phyloP scores from a whole-genome alignment of 176 grass and related monocot species.

The Eragrostis curvula region DNA sequence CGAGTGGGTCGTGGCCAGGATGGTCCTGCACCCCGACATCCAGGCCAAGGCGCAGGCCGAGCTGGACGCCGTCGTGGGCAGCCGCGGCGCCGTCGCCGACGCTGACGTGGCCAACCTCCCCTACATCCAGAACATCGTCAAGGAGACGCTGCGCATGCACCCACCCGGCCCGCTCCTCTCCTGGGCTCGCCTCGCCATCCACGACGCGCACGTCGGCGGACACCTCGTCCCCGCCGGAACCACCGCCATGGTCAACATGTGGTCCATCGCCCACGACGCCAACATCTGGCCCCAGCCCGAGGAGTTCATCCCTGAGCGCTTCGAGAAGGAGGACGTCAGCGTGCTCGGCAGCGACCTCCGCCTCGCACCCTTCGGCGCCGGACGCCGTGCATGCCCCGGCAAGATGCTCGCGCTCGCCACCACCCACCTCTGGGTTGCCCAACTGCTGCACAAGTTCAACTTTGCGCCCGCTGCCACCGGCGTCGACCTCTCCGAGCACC shows the following conservation, averaged over 20 bases:
- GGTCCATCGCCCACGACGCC: conserved; percentile 78
- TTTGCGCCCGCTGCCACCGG: conserved; percentile 39
- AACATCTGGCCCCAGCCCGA: conserved; percentile 59
- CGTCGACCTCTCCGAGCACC: conserved; percentile 73
- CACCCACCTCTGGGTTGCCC: conserved; percentile 73
- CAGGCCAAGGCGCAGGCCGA: conserved; percentile 69
- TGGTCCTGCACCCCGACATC: conserved; percentile 79
- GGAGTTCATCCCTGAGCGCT: conserved; percentile 65
- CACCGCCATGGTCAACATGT: conserved; percentile 96
- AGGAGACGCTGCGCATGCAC: conserved; percentile 84
- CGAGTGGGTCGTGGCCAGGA: conserved; percentile 86
- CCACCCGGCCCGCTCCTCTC: conserved; percentile 85
- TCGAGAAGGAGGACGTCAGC: conserved; percentile 67
- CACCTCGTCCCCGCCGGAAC: conserved; percentile 76
- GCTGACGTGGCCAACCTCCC: conserved; percentile 58
- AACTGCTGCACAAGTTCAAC: conserved; percentile 60
- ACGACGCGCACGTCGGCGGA: conserved; percentile 63
- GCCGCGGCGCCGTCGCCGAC: conserved; percentile 42
- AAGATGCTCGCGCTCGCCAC: conserved; percentile 73
- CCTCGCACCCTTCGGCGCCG: conserved; percentile 73
- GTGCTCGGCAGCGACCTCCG: conserved; percentile 73
- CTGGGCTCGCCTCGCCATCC: conserved; percentile 75
- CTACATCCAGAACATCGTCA: conserved; percentile 71
- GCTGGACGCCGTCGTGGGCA: conserved; percentile 52
- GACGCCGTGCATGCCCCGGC: conserved; percentile 74